Conservation (phyloP, 169 alveolate species). For the Miamiensis avidus region DNA sequence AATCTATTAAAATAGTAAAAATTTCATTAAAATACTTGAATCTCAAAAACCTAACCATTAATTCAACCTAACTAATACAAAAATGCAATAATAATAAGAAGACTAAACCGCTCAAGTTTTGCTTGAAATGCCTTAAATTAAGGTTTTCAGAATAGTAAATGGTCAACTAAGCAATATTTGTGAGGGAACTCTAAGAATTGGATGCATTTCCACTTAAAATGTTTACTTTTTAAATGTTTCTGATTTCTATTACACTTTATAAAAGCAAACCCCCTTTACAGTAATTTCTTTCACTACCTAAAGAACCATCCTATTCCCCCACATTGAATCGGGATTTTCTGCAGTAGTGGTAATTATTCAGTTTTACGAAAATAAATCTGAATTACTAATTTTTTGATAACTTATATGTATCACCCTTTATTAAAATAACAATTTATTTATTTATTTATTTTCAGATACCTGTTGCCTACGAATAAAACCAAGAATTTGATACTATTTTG, state of each 20-base stretch:
- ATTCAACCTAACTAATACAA: not conserved
- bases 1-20: too few species aligned
- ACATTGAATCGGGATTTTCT: slow-evolving; percentile 18
- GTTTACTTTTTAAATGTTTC: slow-evolving; percentile 11
- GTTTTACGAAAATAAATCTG: too few species aligned
- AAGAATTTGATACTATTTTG: slow-evolving; percentile 17
- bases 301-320: slow-evolving; percentile 19
- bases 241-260: slow-evolving; percentile 19
- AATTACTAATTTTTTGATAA: too few species aligned
- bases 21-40: too few species aligned
- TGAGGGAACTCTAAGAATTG: not conserved
- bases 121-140: not conserved
- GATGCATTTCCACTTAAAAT: slow-evolving; percentile 7
- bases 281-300: not conserved
- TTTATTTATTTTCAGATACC: not conserved
- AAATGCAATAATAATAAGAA: not conserved
- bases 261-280: slow-evolving; percentile 6
- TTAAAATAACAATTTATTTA: too few species aligned
- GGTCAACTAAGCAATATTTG: not conserved
- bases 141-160: not conserved
- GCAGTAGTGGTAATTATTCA: not conserved
- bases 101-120: not conserved
- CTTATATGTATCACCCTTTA: too few species aligned
- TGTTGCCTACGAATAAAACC: not conserved
- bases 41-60: too few species aligned